These are phyloP conservation scores for Ligustrum vulgare DNA, from an alignment of 257 asterid species.

Conservation along the genomic window DNA sequence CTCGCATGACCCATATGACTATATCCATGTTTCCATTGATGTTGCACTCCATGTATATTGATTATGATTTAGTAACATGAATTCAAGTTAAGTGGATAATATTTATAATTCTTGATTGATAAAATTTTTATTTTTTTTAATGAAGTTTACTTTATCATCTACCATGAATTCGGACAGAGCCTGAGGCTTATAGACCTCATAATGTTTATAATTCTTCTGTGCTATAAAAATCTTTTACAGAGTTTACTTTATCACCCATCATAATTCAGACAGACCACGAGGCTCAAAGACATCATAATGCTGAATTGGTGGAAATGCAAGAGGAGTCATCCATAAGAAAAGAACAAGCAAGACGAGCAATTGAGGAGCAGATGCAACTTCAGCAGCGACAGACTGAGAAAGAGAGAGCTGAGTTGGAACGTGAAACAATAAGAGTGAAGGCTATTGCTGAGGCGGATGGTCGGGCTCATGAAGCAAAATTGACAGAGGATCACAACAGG, in stretches of 20 bases:
- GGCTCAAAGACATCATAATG: slow-evolving; percentile 80
- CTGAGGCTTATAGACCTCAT: neutral
- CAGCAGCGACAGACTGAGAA: slow-evolving; percentile 87
- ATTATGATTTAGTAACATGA: slow-evolving; percentile 3
- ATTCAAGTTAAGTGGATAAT: neutral
- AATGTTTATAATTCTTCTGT: slow-evolving; percentile 3
- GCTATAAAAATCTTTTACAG: slow-evolving; percentile 15
- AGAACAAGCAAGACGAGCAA: slow-evolving; percentile 92
- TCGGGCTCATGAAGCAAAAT: slow-evolving; percentile 87
- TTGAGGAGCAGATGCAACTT: slow-evolving; percentile 96
- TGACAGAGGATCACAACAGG: slow-evolving; percentile 85
- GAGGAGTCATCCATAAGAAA: slow-evolving; percentile 82
- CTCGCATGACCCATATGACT: neutral
- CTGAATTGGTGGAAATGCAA: slow-evolving; percentile 87
- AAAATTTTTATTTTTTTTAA: too few relatives aligned
- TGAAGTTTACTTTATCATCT: neutral
- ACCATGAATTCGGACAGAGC: neutral
- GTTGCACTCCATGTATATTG: slow-evolving; percentile 5
- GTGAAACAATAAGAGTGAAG: slow-evolving; percentile 85
- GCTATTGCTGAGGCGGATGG: slow-evolving; percentile 96
- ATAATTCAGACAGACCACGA: slow-evolving; percentile 80
- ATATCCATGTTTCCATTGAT: slow-evolving; percentile 5
- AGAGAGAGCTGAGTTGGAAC: slow-evolving; percentile 93
- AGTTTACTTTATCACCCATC: slow-evolving; percentile 18
- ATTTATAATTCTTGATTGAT: neutral